A percentile compares a stretch with the other conserved stretches of the same genome.
phyloP scores from a whole-genome alignment of 495 filamentous ascomycete genomes.

The Penicillium cosmopolitanum region DNA sequence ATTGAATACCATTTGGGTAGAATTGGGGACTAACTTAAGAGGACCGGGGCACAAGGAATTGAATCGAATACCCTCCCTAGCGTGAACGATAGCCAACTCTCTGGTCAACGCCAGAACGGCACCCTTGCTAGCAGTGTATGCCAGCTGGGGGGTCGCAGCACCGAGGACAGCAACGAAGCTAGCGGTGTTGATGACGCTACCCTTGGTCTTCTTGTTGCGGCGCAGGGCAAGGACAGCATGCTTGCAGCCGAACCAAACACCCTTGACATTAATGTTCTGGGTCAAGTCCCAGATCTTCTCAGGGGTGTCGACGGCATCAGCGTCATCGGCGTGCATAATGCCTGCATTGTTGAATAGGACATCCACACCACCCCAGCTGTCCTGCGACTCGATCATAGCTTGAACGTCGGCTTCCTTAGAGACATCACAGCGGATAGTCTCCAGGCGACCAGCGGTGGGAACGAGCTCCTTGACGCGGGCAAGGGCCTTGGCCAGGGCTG shows the following conservation, averaged over 20 bases:
- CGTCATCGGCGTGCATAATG: conserved; percentile 92
- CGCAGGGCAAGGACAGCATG: conserved; percentile 83
- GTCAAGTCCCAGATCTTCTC: conserved; percentile 96
- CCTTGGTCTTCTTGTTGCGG: conserved; percentile 64
- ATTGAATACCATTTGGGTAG: neutral
- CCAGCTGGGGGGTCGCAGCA: conserved; percentile 88
- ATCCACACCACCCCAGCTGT: conserved; percentile 87
- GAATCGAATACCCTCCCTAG: conserved; percentile 79
- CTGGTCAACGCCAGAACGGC: conserved; percentile 85
- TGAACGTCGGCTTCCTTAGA: conserved; percentile 74
- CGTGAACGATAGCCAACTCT: conserved; percentile 81
- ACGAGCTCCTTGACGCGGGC: conserved; percentile 73
- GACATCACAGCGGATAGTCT: conserved; percentile 64
- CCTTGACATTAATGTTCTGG: conserved; percentile 95
- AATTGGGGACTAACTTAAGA: conserved; percentile 62
- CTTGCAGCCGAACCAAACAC: conserved; percentile 96
- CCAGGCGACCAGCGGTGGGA: conserved; percentile 57
- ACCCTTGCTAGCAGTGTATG: conserved; percentile 93
- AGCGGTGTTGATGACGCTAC: conserved; percentile 91
- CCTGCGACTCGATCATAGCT: conserved; percentile 67
- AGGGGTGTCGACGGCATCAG: conserved; percentile 79
- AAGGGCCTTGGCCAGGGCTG: conserved; percentile 70
- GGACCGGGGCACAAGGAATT: conserved; percentile 95
- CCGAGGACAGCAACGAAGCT: conserved; percentile 92
- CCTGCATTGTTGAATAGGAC: conserved; percentile 99